A percentile compares a stretch with the other conserved stretches of the same genome.
Conservation (phyloP, 1,284 basidiomycete genomes). For the Cutaneotrichosporon sp. region DNA sequence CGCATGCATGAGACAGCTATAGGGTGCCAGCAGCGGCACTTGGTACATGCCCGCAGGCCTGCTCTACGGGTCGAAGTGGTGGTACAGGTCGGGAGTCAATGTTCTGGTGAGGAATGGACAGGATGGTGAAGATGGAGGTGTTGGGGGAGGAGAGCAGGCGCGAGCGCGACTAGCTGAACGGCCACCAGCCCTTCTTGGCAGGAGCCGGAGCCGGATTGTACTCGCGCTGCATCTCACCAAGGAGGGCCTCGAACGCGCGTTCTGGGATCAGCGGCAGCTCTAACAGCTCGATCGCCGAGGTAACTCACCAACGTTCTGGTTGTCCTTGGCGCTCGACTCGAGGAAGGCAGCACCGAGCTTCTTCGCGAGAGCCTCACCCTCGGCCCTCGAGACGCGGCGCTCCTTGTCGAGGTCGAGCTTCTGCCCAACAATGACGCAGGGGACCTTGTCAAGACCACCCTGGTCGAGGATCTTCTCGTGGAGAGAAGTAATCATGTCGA, state of each 20-base stretch:
- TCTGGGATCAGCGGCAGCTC: slow-evolving; percentile 55
- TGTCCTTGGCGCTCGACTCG: slow-evolving; percentile 86
- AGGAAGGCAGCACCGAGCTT: slow-evolving; percentile 74
- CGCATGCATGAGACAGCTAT: slow-evolving; percentile 9
- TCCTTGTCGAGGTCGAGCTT: slow-evolving; percentile 78
- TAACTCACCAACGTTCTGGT: slow-evolving; percentile 84
- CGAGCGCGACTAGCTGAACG: slow-evolving; percentile 9
- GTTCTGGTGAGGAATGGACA: slow-evolving; percentile 13
- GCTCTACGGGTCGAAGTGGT: slow-evolving; percentile 4
- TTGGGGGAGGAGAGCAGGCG: no score
- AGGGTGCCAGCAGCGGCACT: slow-evolving; percentile 2
- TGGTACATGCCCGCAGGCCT: slow-evolving; percentile 17
- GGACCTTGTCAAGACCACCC: slow-evolving; percentile 83
- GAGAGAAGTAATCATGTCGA: slow-evolving; percentile 94
- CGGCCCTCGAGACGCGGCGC: slow-evolving; percentile 68
- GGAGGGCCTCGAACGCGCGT: slow-evolving; percentile 84
- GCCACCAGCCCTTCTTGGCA: slow-evolving; percentile 50
- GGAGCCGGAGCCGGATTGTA: slow-evolving; percentile 53
- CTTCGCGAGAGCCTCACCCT: slow-evolving; percentile 75
- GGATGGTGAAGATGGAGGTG: background rate
- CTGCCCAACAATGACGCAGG: slow-evolving; percentile 94
- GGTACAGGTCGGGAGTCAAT: slow-evolving; percentile 18
- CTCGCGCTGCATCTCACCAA: slow-evolving; percentile 68
- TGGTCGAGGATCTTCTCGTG: slow-evolving; percentile 98
- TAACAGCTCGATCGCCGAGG: background rate